Conservation (phyloP, 2,329 filamentous ascomycete species). For the Verticillium tricorpus region DNA sequence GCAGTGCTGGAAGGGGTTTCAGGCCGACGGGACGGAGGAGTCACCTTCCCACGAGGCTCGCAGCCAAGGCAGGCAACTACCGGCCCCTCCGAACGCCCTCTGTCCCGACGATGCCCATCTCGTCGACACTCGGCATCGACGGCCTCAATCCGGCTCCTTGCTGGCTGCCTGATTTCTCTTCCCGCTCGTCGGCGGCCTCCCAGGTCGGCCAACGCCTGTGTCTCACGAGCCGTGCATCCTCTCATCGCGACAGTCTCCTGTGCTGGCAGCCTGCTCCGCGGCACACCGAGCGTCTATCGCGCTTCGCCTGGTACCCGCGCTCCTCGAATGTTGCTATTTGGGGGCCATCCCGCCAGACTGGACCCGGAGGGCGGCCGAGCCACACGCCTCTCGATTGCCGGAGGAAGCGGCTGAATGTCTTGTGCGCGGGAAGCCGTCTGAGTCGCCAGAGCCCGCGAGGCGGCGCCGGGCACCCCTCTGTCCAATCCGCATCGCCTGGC, state of each 20-base stretch:
- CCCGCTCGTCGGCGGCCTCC: background rate
- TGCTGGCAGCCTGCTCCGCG: background rate
- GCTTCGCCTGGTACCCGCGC: background rate
- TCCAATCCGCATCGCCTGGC: background rate
- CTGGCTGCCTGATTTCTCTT: background rate
- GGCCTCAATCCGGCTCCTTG: background rate
- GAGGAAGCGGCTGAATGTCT: background rate
- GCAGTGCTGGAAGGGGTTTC: background rate
- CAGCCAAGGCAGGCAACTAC: background rate
- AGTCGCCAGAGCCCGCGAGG: constrained; percentile 2
- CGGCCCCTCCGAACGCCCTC: background rate
- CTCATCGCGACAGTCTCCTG: background rate
- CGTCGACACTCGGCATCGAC: background rate
- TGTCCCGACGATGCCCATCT: background rate
- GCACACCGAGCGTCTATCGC: background rate
- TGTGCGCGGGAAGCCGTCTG: background rate
- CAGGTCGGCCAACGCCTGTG: background rate
- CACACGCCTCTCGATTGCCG: background rate
- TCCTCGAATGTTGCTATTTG: background rate
- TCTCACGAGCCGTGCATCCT: background rate
- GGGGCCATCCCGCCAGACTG: background rate
- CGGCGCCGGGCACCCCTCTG: background rate
- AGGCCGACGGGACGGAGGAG: background rate
- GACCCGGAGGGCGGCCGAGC: background rate
- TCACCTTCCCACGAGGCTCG: background rate